Evolutionary conservation across 192 early-diverging fungal genomes (phyloP), one percentile per base, ranked within the genome.

Genomic region (Pilaira anomala): DNA sequence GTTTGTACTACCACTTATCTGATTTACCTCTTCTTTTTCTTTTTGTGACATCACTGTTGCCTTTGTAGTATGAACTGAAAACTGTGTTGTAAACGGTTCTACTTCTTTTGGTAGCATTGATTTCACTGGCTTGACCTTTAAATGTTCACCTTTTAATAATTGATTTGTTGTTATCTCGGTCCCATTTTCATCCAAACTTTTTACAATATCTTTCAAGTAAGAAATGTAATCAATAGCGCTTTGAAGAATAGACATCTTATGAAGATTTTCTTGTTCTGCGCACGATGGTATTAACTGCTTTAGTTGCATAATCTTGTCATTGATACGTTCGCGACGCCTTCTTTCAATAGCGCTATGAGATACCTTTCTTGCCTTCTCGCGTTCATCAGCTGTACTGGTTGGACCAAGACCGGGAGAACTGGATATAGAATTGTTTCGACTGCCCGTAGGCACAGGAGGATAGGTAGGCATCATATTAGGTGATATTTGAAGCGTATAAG

Each of bases 271-370:
- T 65, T 85, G 80, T 46, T 83, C 77, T 1, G 80, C 76, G 63
- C 88, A 90, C 12, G 79, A 62, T 2, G 93, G 91, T 19, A 93
- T 84, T 14, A 95, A 75, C 36, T 75, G 66, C 71, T 88, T 88
- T 41, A 95, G 80, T 49, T 89, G 83, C 44, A 85, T 62, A 21
- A 95, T 88, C 68, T 89, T 86, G 58, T 87, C 85, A 68, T 95
- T 95, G 69, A 90, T 95, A 21, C 87, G 80, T 60, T 93, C 91
- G 14, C 93, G 87, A 26, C 92, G 85, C 45, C 87, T 76, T 8
- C 91, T 78, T 71, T 95, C 93, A 60, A 92, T 94, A 0, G 85
- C 87, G 12, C 89, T 91, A 48, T 95, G 93, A 2, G 90, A 88
- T 7, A 87, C 79, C 50, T 92, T 92, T 19, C 93, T 82, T 55